phyloP scores from a whole-genome alignment of 306 rosid genomes.

The Cicer bijugum region DNA sequence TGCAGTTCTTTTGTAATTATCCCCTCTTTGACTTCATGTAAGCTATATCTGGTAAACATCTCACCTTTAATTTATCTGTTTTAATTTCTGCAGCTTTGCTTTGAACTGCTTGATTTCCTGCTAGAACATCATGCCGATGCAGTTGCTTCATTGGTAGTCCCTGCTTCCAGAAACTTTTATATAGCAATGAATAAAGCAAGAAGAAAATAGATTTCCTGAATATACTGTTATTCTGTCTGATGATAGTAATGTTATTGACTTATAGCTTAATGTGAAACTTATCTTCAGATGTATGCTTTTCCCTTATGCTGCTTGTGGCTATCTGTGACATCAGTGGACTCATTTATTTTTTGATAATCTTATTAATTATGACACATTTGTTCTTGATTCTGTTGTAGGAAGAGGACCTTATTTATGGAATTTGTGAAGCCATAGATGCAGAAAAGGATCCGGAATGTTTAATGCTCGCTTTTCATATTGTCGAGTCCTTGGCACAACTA shows the following conservation, averaged over 20 bases:
- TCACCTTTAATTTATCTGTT: constrained; percentile 39
- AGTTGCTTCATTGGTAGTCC: constrained; percentile 75
- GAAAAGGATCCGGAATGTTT: constrained; percentile 96
- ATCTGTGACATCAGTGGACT: neutral
- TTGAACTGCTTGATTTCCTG: constrained; percentile 79
- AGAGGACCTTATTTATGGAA: constrained; percentile 71
- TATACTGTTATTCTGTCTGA: constrained; percentile 15
- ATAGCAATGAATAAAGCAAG: constrained; percentile 8
- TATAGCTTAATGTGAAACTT: neutral
- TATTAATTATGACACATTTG: neutral
- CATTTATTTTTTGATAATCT: constrained; percentile 10
- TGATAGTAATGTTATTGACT: constrained; percentile 3
- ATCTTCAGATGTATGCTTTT: constrained; percentile 18
- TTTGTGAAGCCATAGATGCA: constrained; percentile 84
- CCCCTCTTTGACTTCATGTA: constrained; percentile 18
- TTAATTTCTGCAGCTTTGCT: constrained; percentile 79
- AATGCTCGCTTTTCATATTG: constrained; percentile 67
- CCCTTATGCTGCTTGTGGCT: constrained; percentile 11
- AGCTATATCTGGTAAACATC: constrained; percentile 32
- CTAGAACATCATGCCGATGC: constrained; percentile 61
- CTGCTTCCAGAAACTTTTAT: constrained; percentile 44
- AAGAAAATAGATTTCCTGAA: constrained; percentile 22
- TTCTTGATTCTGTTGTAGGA: constrained; percentile 63
- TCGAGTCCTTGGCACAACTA: constrained; percentile 63
- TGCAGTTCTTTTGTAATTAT: constrained; percentile 12